Base-by-base conservation (phyloP, 768 basidiomycete species). In the Podaxis carcinomalis region DNA sequence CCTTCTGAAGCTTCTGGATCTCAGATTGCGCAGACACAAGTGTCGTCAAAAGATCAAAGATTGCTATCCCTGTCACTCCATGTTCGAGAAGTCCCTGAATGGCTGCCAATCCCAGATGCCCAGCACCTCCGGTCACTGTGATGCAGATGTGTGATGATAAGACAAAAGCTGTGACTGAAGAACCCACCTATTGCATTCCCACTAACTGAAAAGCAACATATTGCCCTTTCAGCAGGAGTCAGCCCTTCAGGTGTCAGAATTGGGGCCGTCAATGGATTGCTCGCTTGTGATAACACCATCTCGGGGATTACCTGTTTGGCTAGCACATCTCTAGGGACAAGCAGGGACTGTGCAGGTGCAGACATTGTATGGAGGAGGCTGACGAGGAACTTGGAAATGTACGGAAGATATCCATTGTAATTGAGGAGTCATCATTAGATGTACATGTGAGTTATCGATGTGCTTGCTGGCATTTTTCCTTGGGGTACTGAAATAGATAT, bases 101-200 rank as follows among this genome's bases (percentile, higher is more conserved):
- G 11, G 71, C 70, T 60, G 70, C 73, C 10, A 79, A 54, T 5
- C 73, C 78, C 10, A 79, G 70, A 55, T 68, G 64, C 0, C 79
- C 78, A 28, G 77, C 75, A 23, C 80, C 80, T 5, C 77, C 78
- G 1, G 78, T 81, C 19, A 79, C 79, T 80, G 46, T 39, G 35
- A 32, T n/a, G 11, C 23, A 4, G 11, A 27, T 21, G 23, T 1
- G 14, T 11, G 21, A 46, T 19, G 25, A 27, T 23, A 19, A 16
- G 5, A 6, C 3, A 3, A 42, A 19, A 3, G 6, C 6, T n/a
- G 21, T 28, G 27, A 47, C 19, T 11, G 21, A 35, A 36, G 37
- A 9, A 50, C 73, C 49, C 60, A 78, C 78, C 72, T 37, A 80
- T 75, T 1, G 75, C 77, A 47, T 78, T 80, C 2, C 79, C 78